Evolutionary conservation across 2,329 filamentous ascomycete species (phyloP), one percentile per base, ranked within the genome.

Genomic region (Botrytis squamosa): DNA sequence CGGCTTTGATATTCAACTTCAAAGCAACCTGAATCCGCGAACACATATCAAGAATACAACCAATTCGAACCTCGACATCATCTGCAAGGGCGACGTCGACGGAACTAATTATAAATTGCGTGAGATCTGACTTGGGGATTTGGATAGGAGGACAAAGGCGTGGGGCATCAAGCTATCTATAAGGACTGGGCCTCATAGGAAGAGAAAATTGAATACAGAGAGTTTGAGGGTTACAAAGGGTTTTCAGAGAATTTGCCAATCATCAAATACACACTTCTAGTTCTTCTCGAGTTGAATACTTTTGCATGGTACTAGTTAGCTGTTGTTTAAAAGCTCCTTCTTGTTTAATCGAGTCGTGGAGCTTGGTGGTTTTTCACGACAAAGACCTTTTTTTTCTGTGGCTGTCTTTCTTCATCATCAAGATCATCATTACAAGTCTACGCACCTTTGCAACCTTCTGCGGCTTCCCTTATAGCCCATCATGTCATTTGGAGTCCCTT

Each of bases 401-500:
- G 76, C 71, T 77, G 71, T 72, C 74, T 68, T 77, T 76, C 66
- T 77, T 76, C 66, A 66, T 63, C 73, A 75, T 76, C 71, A 76
- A 65, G 59, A 71, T 68, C 44, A 75, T 73, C 64, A 73, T 73
- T 69, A 46, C 71, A 73, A 73, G 57, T 36, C 68, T 46, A n/a
- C 33, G 52, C 74, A 74, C 76, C 74, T 75, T 70, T 76, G 73
- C 74, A 77, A 72, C 49, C 76, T 74, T 77, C 76, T 74, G 75
- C 72, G 76, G 73, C 74, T 75, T 76, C 74, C 64, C 59, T 29
- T 73, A 69, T 75, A 76, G 82, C 82, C 84, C 85, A 86, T 84
- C 85, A 92, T 92, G 89, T 89, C 89, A 83, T 85, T 87, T 77
- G 86, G 86, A 77, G 82, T 85, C 77, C 84, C 85, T 73, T 91